Base-by-base conservation (phyloP, 768 basidiomycete species). In the Cystofilobasidium capitatum region DNA sequence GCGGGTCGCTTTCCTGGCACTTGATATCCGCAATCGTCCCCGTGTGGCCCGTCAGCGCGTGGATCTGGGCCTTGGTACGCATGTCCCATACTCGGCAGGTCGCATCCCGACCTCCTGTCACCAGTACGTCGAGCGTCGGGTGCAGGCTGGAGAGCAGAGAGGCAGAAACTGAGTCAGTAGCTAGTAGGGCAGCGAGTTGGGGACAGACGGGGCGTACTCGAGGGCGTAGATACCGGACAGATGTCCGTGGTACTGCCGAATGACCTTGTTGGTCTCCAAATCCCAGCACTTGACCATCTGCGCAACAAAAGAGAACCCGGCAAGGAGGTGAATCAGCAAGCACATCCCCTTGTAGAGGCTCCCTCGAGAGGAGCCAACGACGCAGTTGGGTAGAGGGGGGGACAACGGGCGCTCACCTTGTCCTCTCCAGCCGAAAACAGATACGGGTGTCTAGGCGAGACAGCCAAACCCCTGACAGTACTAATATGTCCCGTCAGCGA, bases 231-330 rank as follows among this genome's bases (percentile, higher is more conserved):
- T 93, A 51, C 96, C 96, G 0, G 93, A 97, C 26, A 96, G 83
- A 77, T 99, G 96, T 1, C 96, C 96, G 75, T 99, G 96, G 75
- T 99, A 98, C 78, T 97, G 92, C 24, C 96, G 84, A 64, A 99
- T 99, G 69, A 98, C 94, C 78, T 98, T 99, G 81, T 99, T 99
- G 33, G 89, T 88, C 77, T 99, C 96, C 59, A 99, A 79, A 74
- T 99, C 96, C 96, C 96, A 98, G 73, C 96, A 98, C 80, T 97
- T 98, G 40, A 99, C 96, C 96, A 97, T 98, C 91, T 96, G 75
- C 33, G 17, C 24, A 37, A 9, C 35, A 20, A 36, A 14, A 36
- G 31, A n/a, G n/a, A 24, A 22, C 40, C 6, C 1, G 5, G 31
- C 14, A 62, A 20, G 8, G 26, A 37, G 10, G n/a, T 29, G n/a